Evolutionary conservation across 2,329 filamentous ascomycete species (phyloP), one percentile per base, ranked within the genome.

Genomic region (Trichoderma sp.): DNA sequence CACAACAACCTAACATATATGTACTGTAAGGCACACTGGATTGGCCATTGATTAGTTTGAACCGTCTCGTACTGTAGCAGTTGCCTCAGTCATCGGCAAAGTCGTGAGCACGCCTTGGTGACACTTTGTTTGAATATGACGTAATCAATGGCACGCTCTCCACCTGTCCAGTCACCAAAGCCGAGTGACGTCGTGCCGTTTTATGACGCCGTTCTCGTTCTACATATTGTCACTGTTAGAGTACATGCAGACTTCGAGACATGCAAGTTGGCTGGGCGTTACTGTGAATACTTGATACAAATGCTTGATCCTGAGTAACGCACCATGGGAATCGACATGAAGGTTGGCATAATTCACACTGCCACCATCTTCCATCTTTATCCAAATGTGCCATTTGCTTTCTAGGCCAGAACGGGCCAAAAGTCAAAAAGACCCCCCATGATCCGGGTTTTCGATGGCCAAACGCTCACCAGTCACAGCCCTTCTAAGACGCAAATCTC

Each of bases 101-200:
- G 18, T 51, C 18, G 43, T 51, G 43, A 51, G 24, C 67, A 24
- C 14, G 21, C 39, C 21, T 15, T 53, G 26, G 68, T 71, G 62
- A 65, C 53, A 71, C 70, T 39, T 47, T 62, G 53, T 26, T 26
- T 3, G 26, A n/a, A 32, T 28, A 60, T 71, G 70, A 71, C 70
- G 70, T 71, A 71, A 71, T 67, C 70, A 67, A 34, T 30, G 62
- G 21, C 43, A 61, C 28, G 14, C 21, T 71, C 69, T 71, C 69
- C 61, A 47, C 39, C 28, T 8, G 12, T 24, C 57, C 9, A 61
- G 43, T 36, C 39, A 53, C 18, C 47, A 39, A 39, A 39, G 32
- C 64, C 21, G n/a, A 53, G 57, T 71, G 69, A 71, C 69, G 69
- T 70, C 66, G 56, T 62, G 7, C 64, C 32, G 4, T 34, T 21